These are phyloP conservation scores for Sclerotinia subarctica DNA, from an alignment of 2,329 filamentous ascomycete species.

Conservation along the genomic window DNA sequence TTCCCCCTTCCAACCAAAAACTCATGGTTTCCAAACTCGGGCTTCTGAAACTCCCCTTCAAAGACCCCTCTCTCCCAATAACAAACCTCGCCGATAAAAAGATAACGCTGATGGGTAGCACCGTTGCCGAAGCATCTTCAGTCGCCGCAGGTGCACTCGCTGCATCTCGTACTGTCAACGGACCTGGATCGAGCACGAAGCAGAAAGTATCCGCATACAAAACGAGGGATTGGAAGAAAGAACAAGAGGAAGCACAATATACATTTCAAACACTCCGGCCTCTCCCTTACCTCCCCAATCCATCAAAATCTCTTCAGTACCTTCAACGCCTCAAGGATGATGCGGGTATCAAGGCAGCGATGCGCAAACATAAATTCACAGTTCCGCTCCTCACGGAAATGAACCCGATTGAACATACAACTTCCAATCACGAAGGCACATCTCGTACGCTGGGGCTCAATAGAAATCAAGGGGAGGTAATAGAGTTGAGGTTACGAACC, in stretches of 20 bases:
- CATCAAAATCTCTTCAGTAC: conserved; percentile 66
- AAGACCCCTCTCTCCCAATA: conserved; percentile 49
- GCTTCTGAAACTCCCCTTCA: conserved; percentile 62
- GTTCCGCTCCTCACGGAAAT: conserved; percentile 91
- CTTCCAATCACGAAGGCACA: conserved; percentile 65
- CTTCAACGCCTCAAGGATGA: conserved; percentile 76
- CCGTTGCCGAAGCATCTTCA: conserved; percentile 55
- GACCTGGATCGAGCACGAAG: conserved; percentile 21
- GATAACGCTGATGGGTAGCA: conserved; percentile 63
- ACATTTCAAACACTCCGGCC: conserved; percentile 78
- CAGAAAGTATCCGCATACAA: conserved; percentile 42
- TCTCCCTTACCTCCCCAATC: conserved; percentile 72
- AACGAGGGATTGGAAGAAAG: conserved; percentile 47
- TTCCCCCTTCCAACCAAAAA: conserved; percentile 65
- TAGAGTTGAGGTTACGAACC: conserved; percentile 86
- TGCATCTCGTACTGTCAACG: conserved; percentile 48
- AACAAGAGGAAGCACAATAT: conserved; percentile 56
- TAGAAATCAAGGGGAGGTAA: conserved; percentile 80
- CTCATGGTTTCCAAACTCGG: conserved; percentile 64
- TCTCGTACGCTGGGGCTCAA: conserved; percentile 82
- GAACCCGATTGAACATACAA: conserved; percentile 81
- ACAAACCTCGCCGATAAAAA: conserved; percentile 55
- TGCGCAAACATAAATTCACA: conserved; percentile 79
- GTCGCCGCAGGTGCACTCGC: conserved; percentile 47
- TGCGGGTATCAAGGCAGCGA: conserved; percentile 77